A percentile compares a stretch with the other conserved stretches of the same genome.
These are phyloP conservation scores for Cercospora sp. DNA, from an alignment of 2,329 filamentous ascomycete genomes.

Conservation along the genomic window DNA sequence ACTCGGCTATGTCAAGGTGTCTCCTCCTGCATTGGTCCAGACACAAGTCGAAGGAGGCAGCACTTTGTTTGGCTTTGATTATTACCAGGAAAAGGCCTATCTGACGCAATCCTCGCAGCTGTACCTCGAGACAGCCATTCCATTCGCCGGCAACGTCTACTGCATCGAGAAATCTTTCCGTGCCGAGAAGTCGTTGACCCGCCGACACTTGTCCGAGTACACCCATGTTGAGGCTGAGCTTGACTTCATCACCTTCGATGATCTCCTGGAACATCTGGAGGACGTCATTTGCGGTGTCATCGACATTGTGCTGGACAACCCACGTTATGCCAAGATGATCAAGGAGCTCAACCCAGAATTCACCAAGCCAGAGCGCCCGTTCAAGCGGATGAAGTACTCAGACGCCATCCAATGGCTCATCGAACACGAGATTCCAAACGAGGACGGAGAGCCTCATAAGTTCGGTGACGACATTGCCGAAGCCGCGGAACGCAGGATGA, in stretches of 20 bases:
- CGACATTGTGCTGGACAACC: conserved; percentile 72
- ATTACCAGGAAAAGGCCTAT: conserved; percentile 88
- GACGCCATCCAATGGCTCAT: conserved; percentile 94
- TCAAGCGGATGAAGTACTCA: conserved; percentile 90
- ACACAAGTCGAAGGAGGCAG: conserved; percentile 92
- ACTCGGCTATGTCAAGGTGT: conserved; percentile 75
- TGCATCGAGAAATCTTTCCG: conserved; percentile 99
- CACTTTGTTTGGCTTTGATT: conserved; percentile 85
- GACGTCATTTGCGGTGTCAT: conserved; percentile 84
- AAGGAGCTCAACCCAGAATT: conserved; percentile 91
- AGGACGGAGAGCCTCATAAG: conserved; percentile 82
- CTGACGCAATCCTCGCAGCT: conserved; percentile 96
- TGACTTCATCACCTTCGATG: conserved; percentile 90
- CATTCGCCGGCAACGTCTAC: conserved; percentile 90
- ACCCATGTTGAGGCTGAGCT: conserved; percentile 95
- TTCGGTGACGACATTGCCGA: conserved; percentile 99
- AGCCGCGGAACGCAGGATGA: conserved; percentile 95
- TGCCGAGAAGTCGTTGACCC: conserved; percentile 91
- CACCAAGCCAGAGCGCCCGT: conserved; percentile 75
- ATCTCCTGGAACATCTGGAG: conserved; percentile 85
- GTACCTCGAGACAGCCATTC: conserved; percentile 92
- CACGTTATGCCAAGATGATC: conserved; percentile 69
- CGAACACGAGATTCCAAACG: conserved; percentile 87
- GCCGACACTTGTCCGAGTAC: conserved; percentile 93
- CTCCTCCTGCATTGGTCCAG: conserved; percentile 86